Conservation (phyloP, 2,329 filamentous ascomycete species). For the Claviceps arundinis region DNA sequence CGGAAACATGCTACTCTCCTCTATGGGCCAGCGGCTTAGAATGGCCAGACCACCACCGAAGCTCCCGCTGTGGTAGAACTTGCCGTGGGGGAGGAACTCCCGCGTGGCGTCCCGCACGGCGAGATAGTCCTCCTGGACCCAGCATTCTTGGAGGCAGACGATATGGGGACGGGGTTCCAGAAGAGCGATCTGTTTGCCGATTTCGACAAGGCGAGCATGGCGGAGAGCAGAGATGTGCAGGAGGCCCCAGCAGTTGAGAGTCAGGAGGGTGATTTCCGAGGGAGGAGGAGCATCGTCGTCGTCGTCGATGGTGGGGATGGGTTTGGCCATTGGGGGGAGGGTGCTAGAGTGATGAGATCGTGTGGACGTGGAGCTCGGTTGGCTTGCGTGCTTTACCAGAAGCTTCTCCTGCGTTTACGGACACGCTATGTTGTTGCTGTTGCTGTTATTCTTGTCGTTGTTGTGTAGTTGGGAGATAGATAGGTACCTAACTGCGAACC, state of each 20-base stretch:
- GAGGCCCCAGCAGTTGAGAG: slow-evolving; percentile 94
- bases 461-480: too few species aligned
- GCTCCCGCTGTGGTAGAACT: slow-evolving; percentile 83
- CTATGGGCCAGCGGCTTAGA: slow-evolving; percentile 82
- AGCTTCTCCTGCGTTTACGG: too few species aligned
- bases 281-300: slow-evolving; percentile 29
- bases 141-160: slow-evolving; percentile 91
- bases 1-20: slow-evolving; percentile 70
- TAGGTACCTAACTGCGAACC: too few species aligned
- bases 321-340: background rate
- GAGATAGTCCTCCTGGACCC: slow-evolving; percentile 73
- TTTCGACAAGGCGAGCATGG: slow-evolving; percentile 64
- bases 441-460: too few species aligned
- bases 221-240: slow-evolving; percentile 74
- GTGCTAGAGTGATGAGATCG: too few species aligned
- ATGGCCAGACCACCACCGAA: slow-evolving; percentile 86
- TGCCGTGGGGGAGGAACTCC: slow-evolving; percentile 70
- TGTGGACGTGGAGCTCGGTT: too few species aligned
- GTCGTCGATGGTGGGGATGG: slow-evolving; percentile 3
- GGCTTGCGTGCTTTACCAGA: too few species aligned
- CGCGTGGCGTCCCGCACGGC: slow-evolving; percentile 62
- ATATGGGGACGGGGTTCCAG: slow-evolving; percentile 62
- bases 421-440: too few species aligned
- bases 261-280: slow-evolving; percentile 61
- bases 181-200: slow-evolving; percentile 64